phyloP scores from a whole-genome alignment of 192 early-diverging fungal species.

The Phycomyces blakesleeanus region DNA sequence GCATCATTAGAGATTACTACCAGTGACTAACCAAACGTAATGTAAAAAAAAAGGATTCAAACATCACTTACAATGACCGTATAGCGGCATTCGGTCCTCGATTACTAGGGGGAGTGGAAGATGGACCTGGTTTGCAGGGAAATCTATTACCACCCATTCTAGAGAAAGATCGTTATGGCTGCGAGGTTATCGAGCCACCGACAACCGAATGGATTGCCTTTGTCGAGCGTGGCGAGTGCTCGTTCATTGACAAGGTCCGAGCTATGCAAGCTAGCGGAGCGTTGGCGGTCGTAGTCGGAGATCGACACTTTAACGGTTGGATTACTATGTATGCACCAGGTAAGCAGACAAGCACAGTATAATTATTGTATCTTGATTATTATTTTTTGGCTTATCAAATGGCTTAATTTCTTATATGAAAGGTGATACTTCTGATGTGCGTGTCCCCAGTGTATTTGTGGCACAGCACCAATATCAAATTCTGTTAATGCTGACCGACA shows the following conservation, averaged over 20 bases:
- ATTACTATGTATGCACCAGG: constrained; percentile 85
- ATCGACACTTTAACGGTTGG: constrained; percentile 65
- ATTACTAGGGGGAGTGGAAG: constrained; percentile 59
- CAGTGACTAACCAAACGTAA: not conserved
- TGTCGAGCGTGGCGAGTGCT: constrained; percentile 86
- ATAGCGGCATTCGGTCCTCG: constrained; percentile 86
- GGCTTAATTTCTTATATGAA: constrained; percentile 17
- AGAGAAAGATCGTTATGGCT: constrained; percentile 51
- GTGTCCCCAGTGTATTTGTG: constrained; percentile 88
- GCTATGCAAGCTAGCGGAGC: constrained; percentile 87
- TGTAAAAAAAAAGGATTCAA: constrained; percentile 40
- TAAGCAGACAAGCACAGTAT: constrained; percentile 19
- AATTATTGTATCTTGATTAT: not conserved
- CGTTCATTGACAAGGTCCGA: constrained; percentile 87
- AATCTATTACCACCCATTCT: constrained; percentile 45
- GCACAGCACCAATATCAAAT: constrained; percentile 65
- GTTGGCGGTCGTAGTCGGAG: constrained; percentile 84
- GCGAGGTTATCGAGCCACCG: constrained; percentile 39
- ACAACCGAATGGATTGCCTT: constrained; percentile 75
- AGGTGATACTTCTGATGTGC: constrained; percentile 83
- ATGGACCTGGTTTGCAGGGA: constrained; percentile 40
- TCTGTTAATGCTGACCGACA: constrained; percentile 40
- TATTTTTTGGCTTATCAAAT: not conserved
- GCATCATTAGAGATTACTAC: not conserved
- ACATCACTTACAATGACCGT: constrained; percentile 60